Evolutionary conservation across 768 basidiomycete genomes (phyloP).

Genomic region (Phylloporus sp.): DNA sequence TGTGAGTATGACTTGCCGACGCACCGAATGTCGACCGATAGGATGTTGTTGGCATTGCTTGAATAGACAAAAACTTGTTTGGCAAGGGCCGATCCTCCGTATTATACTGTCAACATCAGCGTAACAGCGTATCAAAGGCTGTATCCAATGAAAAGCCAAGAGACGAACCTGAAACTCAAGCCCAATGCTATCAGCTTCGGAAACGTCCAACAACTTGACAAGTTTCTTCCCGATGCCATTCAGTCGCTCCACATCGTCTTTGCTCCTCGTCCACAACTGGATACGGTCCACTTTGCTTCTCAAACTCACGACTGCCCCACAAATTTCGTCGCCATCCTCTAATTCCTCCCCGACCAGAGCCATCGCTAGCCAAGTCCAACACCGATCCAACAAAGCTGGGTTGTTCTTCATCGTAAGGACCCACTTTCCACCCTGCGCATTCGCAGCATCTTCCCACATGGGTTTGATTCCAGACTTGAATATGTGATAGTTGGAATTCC

Average conservation of each 20-base stretch:
- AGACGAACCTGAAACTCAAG: slow-evolving; percentile 81
- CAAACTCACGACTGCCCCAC: slow-evolving; percentile 83
- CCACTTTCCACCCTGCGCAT: slow-evolving; percentile 93
- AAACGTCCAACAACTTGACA: slow-evolving; percentile 77
- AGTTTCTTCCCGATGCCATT: slow-evolving; percentile 83
- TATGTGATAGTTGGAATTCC: slow-evolving; percentile 91
- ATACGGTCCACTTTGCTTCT: slow-evolving; percentile 86
- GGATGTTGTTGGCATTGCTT: slow-evolving; percentile 60
- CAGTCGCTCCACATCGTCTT: slow-evolving; percentile 81
- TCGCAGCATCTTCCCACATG: slow-evolving; percentile 96
- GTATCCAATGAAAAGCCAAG: background rate
- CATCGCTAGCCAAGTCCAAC: slow-evolving; percentile 90
- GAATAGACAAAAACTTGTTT: slow-evolving; percentile 81
- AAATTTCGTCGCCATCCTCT: slow-evolving; percentile 69
- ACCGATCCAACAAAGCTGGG: slow-evolving; percentile 72
- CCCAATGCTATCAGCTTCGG: slow-evolving; percentile 79
- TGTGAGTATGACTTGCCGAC: slow-evolving; percentile 20
- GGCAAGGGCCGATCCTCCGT: slow-evolving; percentile 81
- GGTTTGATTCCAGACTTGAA: slow-evolving; percentile 94
- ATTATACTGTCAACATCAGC: slow-evolving; percentile 54
- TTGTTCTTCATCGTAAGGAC: slow-evolving; percentile 90
- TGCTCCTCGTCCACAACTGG: slow-evolving; percentile 85
- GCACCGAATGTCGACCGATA: slow-evolving; percentile 65
- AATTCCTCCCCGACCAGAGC: slow-evolving; percentile 72
- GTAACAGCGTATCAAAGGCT: background rate